These are phyloP conservation scores for Apiosordaria backusii DNA, from an alignment of 495 filamentous ascomycete species.

Conservation along the genomic window DNA sequence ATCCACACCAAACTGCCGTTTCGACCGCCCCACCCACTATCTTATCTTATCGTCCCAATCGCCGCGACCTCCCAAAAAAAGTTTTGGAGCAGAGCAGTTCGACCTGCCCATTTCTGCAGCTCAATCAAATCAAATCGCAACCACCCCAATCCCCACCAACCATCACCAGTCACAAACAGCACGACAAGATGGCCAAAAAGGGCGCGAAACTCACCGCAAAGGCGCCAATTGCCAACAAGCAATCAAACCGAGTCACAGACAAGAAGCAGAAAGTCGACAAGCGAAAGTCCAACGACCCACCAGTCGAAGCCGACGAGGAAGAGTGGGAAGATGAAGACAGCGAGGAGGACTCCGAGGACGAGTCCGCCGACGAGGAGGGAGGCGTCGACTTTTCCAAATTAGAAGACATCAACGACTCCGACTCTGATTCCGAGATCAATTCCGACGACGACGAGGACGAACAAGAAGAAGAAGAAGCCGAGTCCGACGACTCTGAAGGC, in stretches of 20 bases:
- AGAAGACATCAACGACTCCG: conserved; percentile 36
- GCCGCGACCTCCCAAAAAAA: conserved; percentile 1
- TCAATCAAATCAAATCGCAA: neutral
- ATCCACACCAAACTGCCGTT: neutral
- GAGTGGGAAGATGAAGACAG: neutral
- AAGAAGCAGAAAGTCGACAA: neutral
- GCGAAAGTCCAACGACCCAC: neutral
- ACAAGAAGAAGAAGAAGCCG: conserved; percentile 68
- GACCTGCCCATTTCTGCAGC: neutral
- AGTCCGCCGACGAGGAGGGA: conserved; percentile 29
- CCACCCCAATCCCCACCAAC: conserved; percentile 1
- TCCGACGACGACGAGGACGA: conserved; percentile 48
- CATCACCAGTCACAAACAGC: neutral
- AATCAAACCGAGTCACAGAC: neutral
- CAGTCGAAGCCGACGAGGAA: neutral
- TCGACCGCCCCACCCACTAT: neutral
- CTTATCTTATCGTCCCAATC: conserved; percentile 5
- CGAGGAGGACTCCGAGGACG: neutral
- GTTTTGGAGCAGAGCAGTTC: neutral
- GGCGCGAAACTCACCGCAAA: neutral
- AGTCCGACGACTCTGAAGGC: conserved; percentile 60
- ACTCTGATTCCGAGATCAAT: conserved; percentile 37
- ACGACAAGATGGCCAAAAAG: conserved; percentile 4
- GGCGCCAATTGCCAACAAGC: neutral
- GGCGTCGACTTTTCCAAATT: conserved; percentile 31